Evolutionary conservation across 257 asterid genomes (phyloP).

Genomic region (Rhazya stricta): DNA sequence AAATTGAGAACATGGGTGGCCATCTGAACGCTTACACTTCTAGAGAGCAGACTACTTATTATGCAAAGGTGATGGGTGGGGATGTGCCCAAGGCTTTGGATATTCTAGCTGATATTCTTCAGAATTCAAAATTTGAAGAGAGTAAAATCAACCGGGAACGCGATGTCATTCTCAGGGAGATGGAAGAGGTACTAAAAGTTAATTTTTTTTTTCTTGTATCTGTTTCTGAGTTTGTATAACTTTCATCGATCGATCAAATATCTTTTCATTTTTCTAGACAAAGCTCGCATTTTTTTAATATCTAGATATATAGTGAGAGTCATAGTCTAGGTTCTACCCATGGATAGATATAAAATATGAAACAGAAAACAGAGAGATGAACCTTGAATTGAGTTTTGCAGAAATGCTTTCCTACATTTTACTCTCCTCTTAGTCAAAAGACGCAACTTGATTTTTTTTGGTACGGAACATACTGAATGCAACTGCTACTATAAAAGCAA

Average conservation of each 20-base stretch:
- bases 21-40: slow-evolving; percentile 94
- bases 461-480: background rate
- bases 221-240: background rate
- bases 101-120: slow-evolving; percentile 79
- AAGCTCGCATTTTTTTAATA: background rate
- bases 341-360: background rate
- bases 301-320: background rate
- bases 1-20: slow-evolving; percentile 96
- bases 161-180: slow-evolving; percentile 84
- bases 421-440: background rate
- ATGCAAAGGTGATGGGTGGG: slow-evolving; percentile 68
- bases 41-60: slow-evolving; percentile 88
- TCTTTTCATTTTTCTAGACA: background rate
- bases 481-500: background rate
- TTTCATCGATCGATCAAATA: background rate
- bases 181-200: slow-evolving; percentile 70
- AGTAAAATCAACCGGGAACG: slow-evolving; percentile 67
- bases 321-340: background rate
- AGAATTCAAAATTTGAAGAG: slow-evolving; percentile 72
- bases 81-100: slow-evolving; percentile 64
- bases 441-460: background rate
- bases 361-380: background rate
- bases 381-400: background rate
- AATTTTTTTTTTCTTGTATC: too few relatives aligned
- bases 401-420: background rate